These are phyloP conservation scores for Hysterangium stoloniferum DNA, from an alignment of 768 basidiomycete genomes.

Conservation along the genomic window DNA sequence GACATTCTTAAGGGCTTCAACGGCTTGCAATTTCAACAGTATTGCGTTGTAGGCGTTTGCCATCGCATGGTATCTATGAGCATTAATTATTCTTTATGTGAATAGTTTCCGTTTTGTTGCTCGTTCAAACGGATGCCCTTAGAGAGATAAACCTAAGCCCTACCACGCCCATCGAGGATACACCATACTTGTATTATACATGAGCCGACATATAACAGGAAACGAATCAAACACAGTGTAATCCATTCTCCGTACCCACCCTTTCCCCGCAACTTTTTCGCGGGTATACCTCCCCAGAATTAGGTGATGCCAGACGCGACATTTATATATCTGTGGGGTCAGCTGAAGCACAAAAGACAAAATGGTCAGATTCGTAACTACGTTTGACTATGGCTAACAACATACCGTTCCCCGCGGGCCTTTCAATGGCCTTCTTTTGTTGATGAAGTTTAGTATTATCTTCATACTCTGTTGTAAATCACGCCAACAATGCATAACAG, in stretches of 20 bases:
- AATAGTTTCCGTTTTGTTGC: too few species aligned
- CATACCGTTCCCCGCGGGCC: slow-evolving; percentile 20
- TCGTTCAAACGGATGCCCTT: too few species aligned
- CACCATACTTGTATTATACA: too few species aligned
- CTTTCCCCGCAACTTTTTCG: slow-evolving; percentile 6
- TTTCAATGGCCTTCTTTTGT: slow-evolving; percentile 61
- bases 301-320: slow-evolving; percentile 34
- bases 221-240: not conserved
- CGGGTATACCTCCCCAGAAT: slow-evolving; percentile 10
- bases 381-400: not conserved
- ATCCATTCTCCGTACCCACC: not conserved
- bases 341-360: not conserved
- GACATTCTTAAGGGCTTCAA: too few species aligned
- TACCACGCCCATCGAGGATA: too few species aligned
- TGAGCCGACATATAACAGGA: too few species aligned
- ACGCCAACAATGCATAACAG: slow-evolving; percentile 77
- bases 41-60: too few species aligned
- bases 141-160: too few species aligned
- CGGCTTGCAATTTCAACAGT: too few species aligned
- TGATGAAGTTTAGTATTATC: slow-evolving; percentile 44
- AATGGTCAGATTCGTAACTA: not conserved
- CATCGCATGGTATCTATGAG: too few species aligned
- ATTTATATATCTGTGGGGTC: slow-evolving; percentile 10
- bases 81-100: too few species aligned
- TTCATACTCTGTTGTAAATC: slow-evolving; percentile 80